phyloP scores from a whole-genome alignment of 306 rosid genomes.

The Casuarina equisetifolia region DNA sequence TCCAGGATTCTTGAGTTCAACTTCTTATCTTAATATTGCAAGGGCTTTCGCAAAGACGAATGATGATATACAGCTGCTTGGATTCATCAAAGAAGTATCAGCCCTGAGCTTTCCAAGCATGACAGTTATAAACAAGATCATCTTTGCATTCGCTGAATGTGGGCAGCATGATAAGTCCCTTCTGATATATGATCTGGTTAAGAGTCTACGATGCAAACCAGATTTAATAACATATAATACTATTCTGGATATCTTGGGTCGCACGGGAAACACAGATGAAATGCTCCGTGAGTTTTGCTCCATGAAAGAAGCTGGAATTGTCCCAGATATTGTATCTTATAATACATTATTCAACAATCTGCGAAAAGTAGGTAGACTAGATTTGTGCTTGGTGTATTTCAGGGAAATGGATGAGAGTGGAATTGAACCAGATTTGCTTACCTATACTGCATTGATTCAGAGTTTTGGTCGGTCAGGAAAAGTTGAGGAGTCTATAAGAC shows the following conservation, averaged over 20 bases:
- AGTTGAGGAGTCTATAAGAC: slow-evolving; percentile 56
- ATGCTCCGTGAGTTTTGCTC: slow-evolving; percentile 52
- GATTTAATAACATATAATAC: slow-evolving; percentile 72
- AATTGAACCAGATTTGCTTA: slow-evolving; percentile 66
- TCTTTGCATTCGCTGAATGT: slow-evolving; percentile 62
- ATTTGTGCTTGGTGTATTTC: slow-evolving; percentile 50
- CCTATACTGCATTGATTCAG: slow-evolving; percentile 69
- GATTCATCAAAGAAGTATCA: slow-evolving; percentile 43
- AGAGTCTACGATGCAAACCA: slow-evolving; percentile 33
- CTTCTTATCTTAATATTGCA: slow-evolving; percentile 52
- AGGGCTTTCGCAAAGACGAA: slow-evolving; percentile 52
- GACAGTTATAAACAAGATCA: slow-evolving; percentile 54
- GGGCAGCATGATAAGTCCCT: slow-evolving; percentile 70
- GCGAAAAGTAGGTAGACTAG: slow-evolving; percentile 67
- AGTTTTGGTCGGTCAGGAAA: slow-evolving; percentile 69
- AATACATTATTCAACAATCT: slow-evolving; percentile 68
- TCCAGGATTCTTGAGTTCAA: slow-evolving; percentile 39
- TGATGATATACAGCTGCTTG: slow-evolving; percentile 42
- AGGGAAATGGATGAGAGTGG: slow-evolving; percentile 67
- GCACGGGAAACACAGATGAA: slow-evolving; percentile 51
- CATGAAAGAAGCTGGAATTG: slow-evolving; percentile 55
- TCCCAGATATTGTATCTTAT: slow-evolving; percentile 66
- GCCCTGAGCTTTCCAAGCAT: slow-evolving; percentile 45
- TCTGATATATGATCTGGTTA: slow-evolving; percentile 55
- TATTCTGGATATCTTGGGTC: slow-evolving; percentile 69